Conservation (phyloP, 805 yeast genomes). For the Wickerhamiella dianesei region DNA sequence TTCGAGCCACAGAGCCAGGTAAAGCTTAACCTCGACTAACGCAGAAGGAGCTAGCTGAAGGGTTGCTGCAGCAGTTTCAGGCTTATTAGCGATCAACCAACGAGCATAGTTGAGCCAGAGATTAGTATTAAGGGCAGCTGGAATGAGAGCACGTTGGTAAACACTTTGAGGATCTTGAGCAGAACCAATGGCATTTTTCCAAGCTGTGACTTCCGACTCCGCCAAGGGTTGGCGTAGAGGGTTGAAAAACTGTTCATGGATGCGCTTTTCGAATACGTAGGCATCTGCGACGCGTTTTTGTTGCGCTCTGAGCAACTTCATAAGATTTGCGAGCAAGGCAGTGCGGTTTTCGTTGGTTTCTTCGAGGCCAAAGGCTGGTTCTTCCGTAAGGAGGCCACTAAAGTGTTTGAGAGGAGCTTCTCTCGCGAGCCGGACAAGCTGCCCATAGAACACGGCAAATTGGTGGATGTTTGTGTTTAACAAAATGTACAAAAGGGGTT, state of each 20-base stretch:
- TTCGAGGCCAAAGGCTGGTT: background rate
- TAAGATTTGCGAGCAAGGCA: background rate
- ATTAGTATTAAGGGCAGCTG: constrained; percentile 39
- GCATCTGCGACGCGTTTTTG: constrained; percentile 39
- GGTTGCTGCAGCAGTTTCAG: constrained; percentile 14
- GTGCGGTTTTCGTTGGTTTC: background rate
- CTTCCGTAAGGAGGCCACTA: background rate
- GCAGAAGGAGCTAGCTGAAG: constrained; percentile 18
- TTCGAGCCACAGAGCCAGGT: constrained; percentile 24
- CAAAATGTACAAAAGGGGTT: constrained; percentile 32
- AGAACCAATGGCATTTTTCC: constrained; percentile 50
- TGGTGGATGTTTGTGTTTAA: constrained; percentile 42
- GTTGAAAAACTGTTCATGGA: constrained; percentile 45
- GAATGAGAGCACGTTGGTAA: constrained; percentile 53
- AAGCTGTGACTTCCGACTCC: constrained; percentile 33
- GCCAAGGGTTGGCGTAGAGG: constrained; percentile 30
- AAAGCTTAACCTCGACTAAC: constrained; percentile 8
- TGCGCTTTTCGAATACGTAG: constrained; percentile 60
- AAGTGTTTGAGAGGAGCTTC: background rate
- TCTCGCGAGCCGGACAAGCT: constrained; percentile 16
- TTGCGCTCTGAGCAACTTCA: background rate
- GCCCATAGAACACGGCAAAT: constrained; percentile 61
- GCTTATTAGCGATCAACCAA: constrained; percentile 32
- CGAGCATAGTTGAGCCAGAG: constrained; percentile 59
- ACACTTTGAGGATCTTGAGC: constrained; percentile 29